Evolutionary conservation across 176 grass and related monocot species (phyloP), one percentile per base, ranked within the genome.

Genomic region (Cenchrus fungigraminus): DNA sequence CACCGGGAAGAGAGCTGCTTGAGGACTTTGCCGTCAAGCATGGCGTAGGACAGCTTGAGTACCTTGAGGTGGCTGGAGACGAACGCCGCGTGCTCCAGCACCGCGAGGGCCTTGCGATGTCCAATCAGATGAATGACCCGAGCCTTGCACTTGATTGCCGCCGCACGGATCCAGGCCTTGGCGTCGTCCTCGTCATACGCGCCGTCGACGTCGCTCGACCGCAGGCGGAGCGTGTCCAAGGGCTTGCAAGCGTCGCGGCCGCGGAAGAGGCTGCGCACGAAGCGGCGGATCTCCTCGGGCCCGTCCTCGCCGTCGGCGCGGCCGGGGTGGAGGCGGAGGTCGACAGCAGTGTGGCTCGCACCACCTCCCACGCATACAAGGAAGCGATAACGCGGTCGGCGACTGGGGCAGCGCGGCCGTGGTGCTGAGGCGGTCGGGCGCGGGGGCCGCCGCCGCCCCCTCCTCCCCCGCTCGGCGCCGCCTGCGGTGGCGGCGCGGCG

Each of bases 161-260:
- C 0, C 8, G 7, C 0, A 2, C 2, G 66, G 51, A 85, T 78
- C 64, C 83, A 85, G 0, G 60, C 15, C 43, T 3, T 65, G 22
- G 60, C 46, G 45, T 65, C 22, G 44, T 51, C 60, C 9, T 65
- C 77, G 4, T 31, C 22, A 14, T 50, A 79, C 2, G 44, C 60
- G 60, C 60, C 77, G 28, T 79, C 75, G 1, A 5, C 75, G 8
- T 78, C 59, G 75, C 20, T 29, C 0, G 82, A 55, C 49, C 49
- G 72, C n/a, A 85, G 63, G 40, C 64, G 16, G 40, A 85, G 61
- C 50, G 62, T 84, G 62, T 68, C 73, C 73, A 84, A 34, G 0
- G n/a, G 1, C 10, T 14, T 49, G 2, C 17, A 60, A 22, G n/a
- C 65, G 16, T 85, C 53, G 22, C 65, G 74, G 42, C 3, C 6